Base-by-base conservation (phyloP, 306 rosid species). In the Trichosanthes cucumerina region DNA sequence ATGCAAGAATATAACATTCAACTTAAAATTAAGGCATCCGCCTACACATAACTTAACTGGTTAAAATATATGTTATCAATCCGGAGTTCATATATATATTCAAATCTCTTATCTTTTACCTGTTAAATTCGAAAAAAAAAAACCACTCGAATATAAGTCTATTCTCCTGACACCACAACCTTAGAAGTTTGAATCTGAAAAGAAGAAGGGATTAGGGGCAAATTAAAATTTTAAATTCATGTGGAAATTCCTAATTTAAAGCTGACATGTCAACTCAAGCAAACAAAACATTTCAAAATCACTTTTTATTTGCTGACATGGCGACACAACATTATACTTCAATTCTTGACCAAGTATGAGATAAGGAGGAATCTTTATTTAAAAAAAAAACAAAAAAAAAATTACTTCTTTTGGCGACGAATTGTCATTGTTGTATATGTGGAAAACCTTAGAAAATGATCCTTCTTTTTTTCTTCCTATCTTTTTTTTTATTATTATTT, bases 291-390 rank as follows among this genome's bases (percentile, higher is more conserved):
- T 44, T 44, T 70, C 57, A 70, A 70, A 69, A 70, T 70, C 76
- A 70, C 56, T 70, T 70, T 70, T 13, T 39, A 39, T 68, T 70
- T 70, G 76, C 76, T 70, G 76, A 70, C 76, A 24, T 70, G 76
- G 76, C 57, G 6, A 70, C 76, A 39, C 36, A 44, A 44, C 57
- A 13, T 21, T 39, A 3, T 44, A 46, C 76, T 70, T 24, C 34
- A 41, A 41, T 69, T 41, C 14, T 69, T 41, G 53, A 41, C 75
- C 53, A n/a, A 69, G 75, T 23, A 41, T 69, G 34, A 70, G 76
- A 74, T 74, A 74, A 74, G 78, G 13, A 26, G 52, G 78, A 74
- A 74, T 74, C 50, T 21, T 43, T 44, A 70, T 70, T 31, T n/a
- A n/a, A n/a, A n/a, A n/a, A n/a, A 33, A 8, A 57, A 21, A 1